phyloP scores from a whole-genome alignment of 805 yeast genomes.

The Cyberlindnera americana region DNA sequence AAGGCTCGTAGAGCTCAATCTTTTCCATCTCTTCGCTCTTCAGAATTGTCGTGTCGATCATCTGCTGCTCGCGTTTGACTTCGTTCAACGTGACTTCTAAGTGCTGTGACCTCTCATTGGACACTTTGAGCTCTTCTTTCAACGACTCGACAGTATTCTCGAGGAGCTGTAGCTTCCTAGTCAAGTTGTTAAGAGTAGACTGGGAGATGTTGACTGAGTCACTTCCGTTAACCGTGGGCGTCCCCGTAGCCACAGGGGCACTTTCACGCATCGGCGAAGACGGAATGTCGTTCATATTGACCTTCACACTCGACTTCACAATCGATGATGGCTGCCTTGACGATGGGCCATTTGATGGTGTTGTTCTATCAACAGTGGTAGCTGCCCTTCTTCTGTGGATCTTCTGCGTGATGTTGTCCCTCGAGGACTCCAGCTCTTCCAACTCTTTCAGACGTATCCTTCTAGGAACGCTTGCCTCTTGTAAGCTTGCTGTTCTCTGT shows the following conservation, averaged over 20 bases:
- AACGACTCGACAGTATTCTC: conserved; percentile 22
- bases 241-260: neutral
- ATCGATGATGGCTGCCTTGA: neutral
- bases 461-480: conserved; percentile 1
- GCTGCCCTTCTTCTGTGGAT: conserved; percentile 10
- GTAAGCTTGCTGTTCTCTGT: conserved; percentile 4
- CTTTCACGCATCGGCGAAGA: conserved; percentile 22
- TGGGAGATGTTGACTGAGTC: conserved; percentile 10
- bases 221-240: neutral
- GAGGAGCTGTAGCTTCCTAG: conserved; percentile 16
- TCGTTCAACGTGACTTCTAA: conserved; percentile 18
- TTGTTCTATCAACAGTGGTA: neutral
- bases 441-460: conserved; percentile 13
- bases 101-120: conserved; percentile 20
- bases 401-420: conserved; percentile 9
- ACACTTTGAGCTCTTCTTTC: conserved; percentile 17
- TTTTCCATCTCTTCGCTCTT: conserved; percentile 17
- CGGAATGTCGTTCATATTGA: conserved; percentile 17
- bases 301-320: neutral
- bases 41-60: conserved; percentile 12
- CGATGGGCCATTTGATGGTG: neutral
- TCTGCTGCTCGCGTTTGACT: conserved; percentile 11
- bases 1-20: conserved; percentile 9
- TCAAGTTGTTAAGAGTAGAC: conserved; percentile 11
- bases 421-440: conserved; percentile 10